Evolutionary conservation across 2,329 filamentous ascomycete species (phyloP), one percentile per base, ranked within the genome.

Genomic region (Claviceps cyperi): DNA sequence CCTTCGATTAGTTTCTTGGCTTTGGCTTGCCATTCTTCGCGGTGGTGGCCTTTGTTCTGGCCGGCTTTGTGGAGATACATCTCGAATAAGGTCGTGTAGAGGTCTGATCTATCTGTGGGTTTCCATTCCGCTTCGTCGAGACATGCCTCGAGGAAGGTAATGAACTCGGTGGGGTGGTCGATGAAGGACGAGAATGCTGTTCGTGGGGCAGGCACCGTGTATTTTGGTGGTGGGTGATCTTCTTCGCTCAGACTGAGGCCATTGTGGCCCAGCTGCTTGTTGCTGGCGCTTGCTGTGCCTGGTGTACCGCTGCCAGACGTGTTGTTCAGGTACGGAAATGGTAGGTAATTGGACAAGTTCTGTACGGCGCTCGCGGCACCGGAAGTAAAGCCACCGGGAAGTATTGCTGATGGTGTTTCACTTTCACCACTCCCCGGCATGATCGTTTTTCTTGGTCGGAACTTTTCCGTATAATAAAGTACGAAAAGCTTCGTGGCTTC

Each of bases 141-240:
- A 53, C 91, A 90, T 5, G 89, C 88, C 66, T 98, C 91, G 0
- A 98, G 73, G 62, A 98, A 98, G 15, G 81, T 72, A 54, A 97
- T 91, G 58, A 98, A 97, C 60, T 96, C 83, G 51, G 90, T 80
- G 0, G 92, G 78, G 61, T 96, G 90, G 59, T 96, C 91, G 52
- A 98, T 90, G 60, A 98, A 98, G 0, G 87, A 91, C 1, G 92
- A 96, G 60, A 98, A 98, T 0, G 92, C 91, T 1, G 84, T 89
- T 53, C 91, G 75, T 5, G 92, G 91, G 51, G 84, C 84, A 0
- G 92, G 91, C 2, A 85, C 75, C 5, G 78, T 80, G 65, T 98
- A 98, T 55, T 78, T 75, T 4, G 71, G 69, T 4, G 67, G 59
- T 0, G 69, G 61, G 32, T 66, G 59, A 47, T 71, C 64, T 43